Base-by-base conservation (phyloP, 2,329 filamentous ascomycete species). In the Dothideomycetidae sp. region DNA sequence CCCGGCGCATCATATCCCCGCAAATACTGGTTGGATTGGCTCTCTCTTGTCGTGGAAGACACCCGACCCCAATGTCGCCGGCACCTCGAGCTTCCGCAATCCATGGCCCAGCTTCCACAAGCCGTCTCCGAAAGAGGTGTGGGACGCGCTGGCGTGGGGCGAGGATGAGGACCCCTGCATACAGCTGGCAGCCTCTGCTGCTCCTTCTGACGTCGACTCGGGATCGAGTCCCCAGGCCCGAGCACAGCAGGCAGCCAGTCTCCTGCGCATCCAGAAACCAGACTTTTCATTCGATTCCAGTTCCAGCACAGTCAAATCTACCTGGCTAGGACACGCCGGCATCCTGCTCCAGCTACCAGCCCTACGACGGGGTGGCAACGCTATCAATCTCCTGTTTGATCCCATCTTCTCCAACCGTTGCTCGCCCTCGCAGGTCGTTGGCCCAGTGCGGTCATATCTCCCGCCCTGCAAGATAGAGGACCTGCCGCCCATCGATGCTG, bases 401-500 rank as follows among this genome's bases (percentile, higher is more conserved):
- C 21, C 21, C n/a, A 26, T 26, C 21, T 26, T 26, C n/a, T 26
- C 21, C n/a, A 7, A 7, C n/a, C 21, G 21, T 7, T 26, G 21
- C 21, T 26, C 21, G 21, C 21, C 21, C 7, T 26, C 21, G n/a
- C 21, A 26, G n/a, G n/a, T 7, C 21, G 21, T 26, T n/a, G 21
- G 21, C 7, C 21, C 21, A 26, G n/a, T 26, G 7, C 21, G 21
- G 7, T 26, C 21, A 26, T n/a, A 26, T 26, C 21, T n/a, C 7
- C 21, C 21, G n/a, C 21, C 21, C n/a, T 26, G 85, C 56, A 59
- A 76, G 38, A 71, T 93, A 44, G 67, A 71, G 35, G 83, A 93
- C 46, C 70, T 94, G 3, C 86, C 86, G 5, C 59, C 68, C 40
- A 70, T 86, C 30, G 81, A 73, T 40, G 49, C 64, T 2, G 57